Evolutionary conservation across 148 eudicot genomes (phyloP), one percentile per base, ranked within the genome.

Genomic region (Rhododendron ferrugineum): DNA sequence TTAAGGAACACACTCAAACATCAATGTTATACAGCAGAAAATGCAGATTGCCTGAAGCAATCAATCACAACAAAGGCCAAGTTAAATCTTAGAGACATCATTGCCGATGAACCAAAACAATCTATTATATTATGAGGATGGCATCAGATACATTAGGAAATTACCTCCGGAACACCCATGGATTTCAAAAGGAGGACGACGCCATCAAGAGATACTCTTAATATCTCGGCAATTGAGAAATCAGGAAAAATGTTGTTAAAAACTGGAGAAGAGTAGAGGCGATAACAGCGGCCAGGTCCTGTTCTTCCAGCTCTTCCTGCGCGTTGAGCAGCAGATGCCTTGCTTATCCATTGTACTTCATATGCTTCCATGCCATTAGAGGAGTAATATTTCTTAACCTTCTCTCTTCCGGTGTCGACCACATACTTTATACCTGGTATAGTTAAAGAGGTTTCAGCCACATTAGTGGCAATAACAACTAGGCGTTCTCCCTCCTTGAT

Each of bases 221-320:
- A 90, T 83, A 97, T 97, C 88, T 95, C 98, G 86, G 99, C 88
- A 81, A 75, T 64, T 14, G 98, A 95, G 88, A 93, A 93, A 26
- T 94, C 94, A 18, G 90, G 84, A 74, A 97, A 94, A 46, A 83
- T 87, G 82, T 93, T 89, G 82, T 64, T 89, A 58, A 93, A 91
- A 44, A 86, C 96, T 34, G 98, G 96, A 50, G 93, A 86, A 88
- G 75, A 70, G 36, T 95, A 96, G 56, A 96, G 93, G 79, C 93
- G 92, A 88, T 94, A 96, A 82, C 99, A 96, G 64, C 92, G 94
- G 85, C 99, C 98, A 79, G 99, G 99, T 42, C 95, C 98, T 2
- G 99, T 96, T 91, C 98, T 93, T 90, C 99, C 99, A 80, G 99
- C 96, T 89, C 99, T 93, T 87, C 99, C 99, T 23, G 96, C 93